Evolutionary conservation across 805 yeast species (phyloP).

Genomic region (Saturnispora diversa): DNA sequence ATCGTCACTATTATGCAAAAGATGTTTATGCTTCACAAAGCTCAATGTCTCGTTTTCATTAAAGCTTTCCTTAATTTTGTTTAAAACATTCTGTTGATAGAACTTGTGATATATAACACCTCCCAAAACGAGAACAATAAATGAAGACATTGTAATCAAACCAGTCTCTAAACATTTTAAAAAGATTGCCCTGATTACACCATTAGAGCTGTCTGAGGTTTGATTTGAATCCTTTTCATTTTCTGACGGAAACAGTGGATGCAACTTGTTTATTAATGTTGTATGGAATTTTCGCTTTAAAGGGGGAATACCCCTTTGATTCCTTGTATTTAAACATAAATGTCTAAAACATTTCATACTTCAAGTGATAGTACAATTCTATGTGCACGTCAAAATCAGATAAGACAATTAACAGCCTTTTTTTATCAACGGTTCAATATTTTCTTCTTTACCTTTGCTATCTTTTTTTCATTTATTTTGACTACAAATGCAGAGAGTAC

Average conservation of each 20-base stretch:
- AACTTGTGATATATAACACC: conserved; percentile 63
- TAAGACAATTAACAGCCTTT: too few relatives aligned
- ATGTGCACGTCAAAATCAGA: too few relatives aligned
- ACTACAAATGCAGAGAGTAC: conserved; percentile 8
- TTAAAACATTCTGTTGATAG: conserved; percentile 50
- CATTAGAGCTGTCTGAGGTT: background rate
- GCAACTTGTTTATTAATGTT: too few relatives aligned
- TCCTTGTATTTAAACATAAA: too few relatives aligned
- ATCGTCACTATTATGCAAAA: conserved; percentile 28
- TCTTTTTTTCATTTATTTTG: background rate
- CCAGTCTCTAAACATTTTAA: conserved; percentile 55
- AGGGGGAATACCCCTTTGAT: too few relatives aligned
- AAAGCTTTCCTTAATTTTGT: conserved; percentile 60
- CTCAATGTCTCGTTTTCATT: conserved; percentile 55
- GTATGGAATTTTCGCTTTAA: too few relatives aligned
- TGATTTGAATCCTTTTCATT: too few relatives aligned
- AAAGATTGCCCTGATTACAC: conserved; percentile 1
- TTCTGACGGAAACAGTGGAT: too few relatives aligned
- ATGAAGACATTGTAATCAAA: conserved; percentile 61
- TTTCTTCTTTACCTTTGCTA: background rate
- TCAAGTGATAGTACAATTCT: too few relatives aligned
- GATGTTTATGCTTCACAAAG: conserved; percentile 49
- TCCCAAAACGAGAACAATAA: conserved; percentile 60
- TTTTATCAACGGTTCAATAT: too few relatives aligned
- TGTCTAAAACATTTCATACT: too few relatives aligned